These are phyloP conservation scores for Ganoderma sinense DNA, from an alignment of 1,284 basidiomycete species.

Conservation along the genomic window DNA sequence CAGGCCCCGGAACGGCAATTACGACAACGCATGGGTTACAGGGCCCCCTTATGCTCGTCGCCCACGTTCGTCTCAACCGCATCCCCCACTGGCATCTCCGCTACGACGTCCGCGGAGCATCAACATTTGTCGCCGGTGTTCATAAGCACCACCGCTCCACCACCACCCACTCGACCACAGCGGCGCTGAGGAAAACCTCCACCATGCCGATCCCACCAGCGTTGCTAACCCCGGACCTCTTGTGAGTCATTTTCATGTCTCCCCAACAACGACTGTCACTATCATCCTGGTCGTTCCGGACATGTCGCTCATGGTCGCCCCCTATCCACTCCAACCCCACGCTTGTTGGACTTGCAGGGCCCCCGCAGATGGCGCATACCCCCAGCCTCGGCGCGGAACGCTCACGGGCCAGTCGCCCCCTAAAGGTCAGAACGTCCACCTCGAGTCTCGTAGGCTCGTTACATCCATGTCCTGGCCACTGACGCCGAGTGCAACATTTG, in stretches of 20 bases:
- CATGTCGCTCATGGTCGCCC: constrained; percentile 23
- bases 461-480: not conserved
- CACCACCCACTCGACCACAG: not conserved
- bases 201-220: constrained; percentile 42
- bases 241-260: constrained; percentile 31
- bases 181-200: constrained; percentile 10
- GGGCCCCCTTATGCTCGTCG: constrained; percentile 21
- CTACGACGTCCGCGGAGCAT: not conserved
- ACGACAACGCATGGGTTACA: not conserved
- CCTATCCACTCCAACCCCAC: constrained; percentile 7
- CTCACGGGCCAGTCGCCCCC: constrained; percentile 30
- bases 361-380: constrained; percentile 33
- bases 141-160: not conserved
- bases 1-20: constrained; percentile 10
- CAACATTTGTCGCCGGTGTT: not conserved
- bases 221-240: constrained; percentile 35
- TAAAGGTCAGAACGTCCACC: constrained; percentile 25
- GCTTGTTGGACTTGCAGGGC: constrained; percentile 29
- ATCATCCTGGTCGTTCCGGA: not conserved
- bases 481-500: not conserved
- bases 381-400: constrained; percentile 31
- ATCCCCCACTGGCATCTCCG: not conserved
- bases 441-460: no score
- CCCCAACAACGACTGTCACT: not conserved
- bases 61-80: constrained; percentile 20